A percentile compares a stretch with the other conserved stretches of the same genome.
Evolutionary conservation across 1,284 basidiomycete genomes (phyloP).

Genomic region (Melampsora abietis-canadensis): DNA sequence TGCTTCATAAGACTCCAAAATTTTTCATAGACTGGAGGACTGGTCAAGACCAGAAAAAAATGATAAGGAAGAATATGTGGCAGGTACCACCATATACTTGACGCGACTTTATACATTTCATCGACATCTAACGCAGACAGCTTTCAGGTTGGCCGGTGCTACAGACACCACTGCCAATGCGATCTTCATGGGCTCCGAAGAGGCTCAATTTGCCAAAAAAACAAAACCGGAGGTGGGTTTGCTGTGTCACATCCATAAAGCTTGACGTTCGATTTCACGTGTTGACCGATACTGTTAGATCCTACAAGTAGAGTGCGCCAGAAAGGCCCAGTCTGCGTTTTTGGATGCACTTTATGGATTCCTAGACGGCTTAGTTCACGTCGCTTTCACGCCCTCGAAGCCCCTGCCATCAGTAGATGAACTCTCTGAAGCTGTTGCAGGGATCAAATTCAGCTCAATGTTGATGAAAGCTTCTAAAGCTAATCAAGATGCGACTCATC

Average conservation of each 20-base stretch:
- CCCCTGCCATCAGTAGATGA: constrained; percentile 5
- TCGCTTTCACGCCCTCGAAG: constrained; percentile 63
- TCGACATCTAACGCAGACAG: constrained; percentile 70
- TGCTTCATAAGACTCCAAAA: constrained; percentile 67
- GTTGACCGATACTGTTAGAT: not conserved
- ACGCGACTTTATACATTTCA: constrained; percentile 77
- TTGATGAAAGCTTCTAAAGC: not conserved
- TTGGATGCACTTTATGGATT: constrained; percentile 83
- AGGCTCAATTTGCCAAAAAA: not conserved
- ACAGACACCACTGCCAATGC: constrained; percentile 57
- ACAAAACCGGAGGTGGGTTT: not conserved
- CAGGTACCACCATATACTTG: constrained; percentile 60
- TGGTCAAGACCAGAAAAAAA: constrained; percentile 61
- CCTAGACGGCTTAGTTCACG: constrained; percentile 78
- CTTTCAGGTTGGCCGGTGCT: constrained; percentile 79
- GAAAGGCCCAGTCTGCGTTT: constrained; percentile 79
- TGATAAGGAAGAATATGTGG: constrained; percentile 35
- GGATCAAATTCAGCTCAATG: constrained; percentile 8
- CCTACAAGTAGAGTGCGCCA: constrained; percentile 51
- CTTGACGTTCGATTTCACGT: no score
- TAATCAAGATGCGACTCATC: not conserved
- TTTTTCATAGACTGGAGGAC: constrained; percentile 79
- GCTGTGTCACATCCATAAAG: not conserved
- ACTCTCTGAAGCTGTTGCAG: not conserved
- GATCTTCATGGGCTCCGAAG: not conserved